These are phyloP conservation scores for Leishmania tropica DNA, from an alignment of 208 protist genomes.

Conservation along the genomic window DNA sequence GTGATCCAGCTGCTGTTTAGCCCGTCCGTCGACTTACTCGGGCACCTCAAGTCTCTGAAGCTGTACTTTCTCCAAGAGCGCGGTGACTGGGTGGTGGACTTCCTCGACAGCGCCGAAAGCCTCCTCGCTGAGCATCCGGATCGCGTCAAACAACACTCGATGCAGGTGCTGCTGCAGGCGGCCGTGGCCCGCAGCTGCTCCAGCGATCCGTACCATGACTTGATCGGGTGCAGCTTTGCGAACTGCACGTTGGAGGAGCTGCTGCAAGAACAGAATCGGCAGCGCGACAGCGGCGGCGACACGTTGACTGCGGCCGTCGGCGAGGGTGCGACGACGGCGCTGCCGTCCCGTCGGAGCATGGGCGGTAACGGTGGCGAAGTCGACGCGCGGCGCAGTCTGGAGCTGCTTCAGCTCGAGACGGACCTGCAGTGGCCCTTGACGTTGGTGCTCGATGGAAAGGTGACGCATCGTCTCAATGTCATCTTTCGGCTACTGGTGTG, in stretches of 20 bases:
- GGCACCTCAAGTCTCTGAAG: constrained; percentile 78
- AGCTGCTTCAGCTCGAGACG: constrained; percentile 84
- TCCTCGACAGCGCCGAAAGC: constrained; percentile 81
- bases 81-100: constrained; percentile 85
- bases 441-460: constrained; percentile 64
- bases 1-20: constrained; percentile 82
- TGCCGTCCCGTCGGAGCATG: constrained; percentile 10
- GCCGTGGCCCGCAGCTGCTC: constrained; percentile 73
- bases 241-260: constrained; percentile 53
- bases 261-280: constrained; percentile 29
- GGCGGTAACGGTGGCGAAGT: constrained; percentile 16
- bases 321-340: background rate
- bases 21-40: constrained; percentile 71
- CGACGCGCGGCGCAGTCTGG: constrained; percentile 51
- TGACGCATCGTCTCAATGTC: constrained; percentile 67
- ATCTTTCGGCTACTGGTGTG: constrained; percentile 86
- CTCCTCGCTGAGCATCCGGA: constrained; percentile 63
- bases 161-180: constrained; percentile 79
- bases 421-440: constrained; percentile 87
- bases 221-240: constrained; percentile 81
- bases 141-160: constrained; percentile 75
- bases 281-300: constrained; percentile 25
- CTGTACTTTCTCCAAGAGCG: constrained; percentile 81
- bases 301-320: background rate
- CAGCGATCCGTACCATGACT: constrained; percentile 70